Base-by-base conservation (phyloP, 306 rosid genomes). In the Cucurbita argyrosperma region DNA sequence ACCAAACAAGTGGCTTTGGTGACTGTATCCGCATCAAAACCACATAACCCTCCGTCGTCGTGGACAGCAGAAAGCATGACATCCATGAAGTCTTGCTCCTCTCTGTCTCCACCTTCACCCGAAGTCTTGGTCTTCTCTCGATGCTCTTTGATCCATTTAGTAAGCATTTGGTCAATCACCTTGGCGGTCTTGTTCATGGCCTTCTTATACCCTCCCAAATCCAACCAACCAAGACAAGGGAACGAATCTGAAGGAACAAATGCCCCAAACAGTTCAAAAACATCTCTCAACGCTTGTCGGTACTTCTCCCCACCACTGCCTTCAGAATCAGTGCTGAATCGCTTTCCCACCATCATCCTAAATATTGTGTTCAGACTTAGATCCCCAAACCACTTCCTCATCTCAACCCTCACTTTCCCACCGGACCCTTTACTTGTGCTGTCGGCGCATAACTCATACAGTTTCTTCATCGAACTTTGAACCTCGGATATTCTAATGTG, bases 181-280 rank as follows among this genome's bases (percentile, higher is more conserved):
- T 19, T 4, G 6, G 37, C 61, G 1, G 37, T 56, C 61, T 56
- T 56, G 7, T 56, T 56, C 61, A 56, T 86, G 4, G 90, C 87
- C 75, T 6, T 86, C 76, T 88, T 86, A 42, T 83, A 86, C 8
- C 90, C 90, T 71, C 76, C 76, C 65, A 84, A 71, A 77, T 85
- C 91, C 18, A 87, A 56, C 89, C 89, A 85, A 35, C 84, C 26
- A 26, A 89, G 53, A 71, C 76, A 89, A 2, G 91, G 87, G 68
- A 89, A 51, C 1, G 89, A 87, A 19, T 89, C 89, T 0, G 88
- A 82, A 46, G 87, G 88, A 18, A 85, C 88, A 50, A 83, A 87
- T 10, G 83, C 78, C 4, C 89, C 89, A 13, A 83, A 84, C 40
- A 79, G 69, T 76, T 77, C 84, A 71, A 87, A 87, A 50, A 85